A percentile compares a stretch with the other conserved stretches of the same genome.
These are phyloP conservation scores for Saururus chinensis DNA, from an alignment of 164 flowering plant species.

Conservation along the genomic window DNA sequence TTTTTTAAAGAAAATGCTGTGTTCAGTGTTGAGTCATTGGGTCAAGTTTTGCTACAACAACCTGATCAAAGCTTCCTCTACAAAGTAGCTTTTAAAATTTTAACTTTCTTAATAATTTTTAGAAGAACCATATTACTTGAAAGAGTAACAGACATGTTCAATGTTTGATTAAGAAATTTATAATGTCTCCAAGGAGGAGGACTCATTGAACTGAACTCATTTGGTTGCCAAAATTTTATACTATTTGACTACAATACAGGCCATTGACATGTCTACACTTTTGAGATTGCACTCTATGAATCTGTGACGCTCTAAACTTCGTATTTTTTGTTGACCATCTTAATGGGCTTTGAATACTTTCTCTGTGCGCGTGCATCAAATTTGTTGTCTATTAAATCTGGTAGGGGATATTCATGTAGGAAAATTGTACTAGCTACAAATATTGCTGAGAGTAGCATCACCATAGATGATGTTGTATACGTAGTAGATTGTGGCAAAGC, in stretches of 20 bases:
- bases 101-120: too few species aligned
- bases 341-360: not conserved
- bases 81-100: too few species aligned
- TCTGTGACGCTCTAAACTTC: not conserved
- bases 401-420: conserved; percentile 23
- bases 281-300: not conserved
- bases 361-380: not conserved
- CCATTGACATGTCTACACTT: not conserved
- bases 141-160: too few species aligned
- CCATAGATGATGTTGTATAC: conserved; percentile 94
- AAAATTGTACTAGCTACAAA: conserved; percentile 96
- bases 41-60: too few species aligned
- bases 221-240: not conserved
- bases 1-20: too few species aligned
- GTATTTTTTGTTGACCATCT: too few species aligned
- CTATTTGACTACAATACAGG: not conserved
- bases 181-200: too few species aligned
- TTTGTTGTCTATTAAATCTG: not conserved
- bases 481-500: conserved; percentile 97
- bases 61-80: too few species aligned
- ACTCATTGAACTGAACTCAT: not conserved
- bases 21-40: too few species aligned
- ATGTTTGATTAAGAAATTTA: too few species aligned
- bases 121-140: too few species aligned
- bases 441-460: conserved; percentile 96